Evolutionary conservation across 768 basidiomycete species (phyloP).

Genomic region (Zangia roseola): DNA sequence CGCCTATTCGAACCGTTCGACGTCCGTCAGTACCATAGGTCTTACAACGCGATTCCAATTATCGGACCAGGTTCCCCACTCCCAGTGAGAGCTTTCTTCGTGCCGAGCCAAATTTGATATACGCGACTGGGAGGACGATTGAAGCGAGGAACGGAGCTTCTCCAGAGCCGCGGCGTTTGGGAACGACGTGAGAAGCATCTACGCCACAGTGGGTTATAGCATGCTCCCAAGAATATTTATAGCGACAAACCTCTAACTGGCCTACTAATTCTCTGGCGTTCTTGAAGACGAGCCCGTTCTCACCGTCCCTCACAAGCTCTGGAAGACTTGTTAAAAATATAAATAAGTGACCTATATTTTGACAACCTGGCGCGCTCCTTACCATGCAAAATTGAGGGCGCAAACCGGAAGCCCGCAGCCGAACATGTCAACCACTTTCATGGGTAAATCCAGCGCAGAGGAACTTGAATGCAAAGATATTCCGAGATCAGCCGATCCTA

Average conservation of each 20-base stretch:
- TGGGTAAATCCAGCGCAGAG: constrained; percentile 88
- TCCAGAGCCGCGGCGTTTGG: constrained; percentile 53
- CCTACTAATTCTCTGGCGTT: constrained; percentile 63
- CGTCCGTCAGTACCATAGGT: constrained; percentile 49
- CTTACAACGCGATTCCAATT: constrained; percentile 76
- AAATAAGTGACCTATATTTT: constrained; percentile 1
- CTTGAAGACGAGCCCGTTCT: constrained; percentile 82
- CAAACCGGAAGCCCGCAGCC: constrained; percentile 94
- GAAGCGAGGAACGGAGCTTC: constrained; percentile 52
- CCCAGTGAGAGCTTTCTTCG: constrained; percentile 36
- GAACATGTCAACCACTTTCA: constrained; percentile 99
- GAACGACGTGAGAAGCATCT: constrained; percentile 62
- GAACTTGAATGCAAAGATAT: constrained; percentile 90
- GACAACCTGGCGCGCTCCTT: constrained; percentile 20
- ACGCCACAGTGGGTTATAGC: constrained; percentile 1
- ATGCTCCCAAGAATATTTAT: background rate
- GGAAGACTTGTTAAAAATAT: constrained; percentile 50
- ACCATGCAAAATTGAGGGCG: constrained; percentile 87
- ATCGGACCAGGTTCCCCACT: constrained; percentile 80
- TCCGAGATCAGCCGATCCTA: constrained; percentile 90
- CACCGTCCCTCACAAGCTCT: constrained; percentile 82
- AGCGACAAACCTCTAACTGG: constrained; percentile 54
- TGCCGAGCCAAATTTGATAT: constrained; percentile 18
- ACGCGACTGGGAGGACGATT: constrained; percentile 28
- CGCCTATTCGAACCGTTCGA: constrained; percentile 20